Evolutionary conservation across 2,329 filamentous ascomycete genomes (phyloP), one percentile per base, ranked within the genome.

Genomic region (Blastomyces gilchristii): DNA sequence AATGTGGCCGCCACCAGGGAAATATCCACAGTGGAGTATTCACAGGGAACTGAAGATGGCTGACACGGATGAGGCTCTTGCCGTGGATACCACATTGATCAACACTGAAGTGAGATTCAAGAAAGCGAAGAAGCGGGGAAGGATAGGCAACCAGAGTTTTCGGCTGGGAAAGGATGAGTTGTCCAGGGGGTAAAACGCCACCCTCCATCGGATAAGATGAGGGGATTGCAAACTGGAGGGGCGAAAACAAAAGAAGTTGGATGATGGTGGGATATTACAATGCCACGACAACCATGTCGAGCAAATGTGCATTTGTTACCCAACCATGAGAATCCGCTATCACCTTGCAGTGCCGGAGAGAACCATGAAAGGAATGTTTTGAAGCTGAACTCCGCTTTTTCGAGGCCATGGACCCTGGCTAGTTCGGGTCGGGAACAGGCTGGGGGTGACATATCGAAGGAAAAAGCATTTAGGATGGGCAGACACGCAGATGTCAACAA

Each of bases 251-350:
- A 56, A 16, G 54, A 58, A 58, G 71, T 68, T 67, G 69, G 65
- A 70, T 53, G 63, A 58, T 61, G 63, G 62, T 56, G 62, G 65
- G 67, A 65, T 63, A 68, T 69, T n/a, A 39, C 22, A 65, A 71
- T 69, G 72, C 75, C 74, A 77, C 75, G 70, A 73, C 70, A 71
- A 67, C 71, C 68, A 70, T 71, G 67, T 70, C 62, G 60, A 56
- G 28, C 60, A 14, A 57, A 68, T 71, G 72, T 75, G 74, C 73
- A 75, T 72, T 59, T 66, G 66, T 72, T 71, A 73, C 73, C 70
- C 71, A 69, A 69, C 70, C 68, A 68, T 69, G 71, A 69, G 70
- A 69, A 71, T 25, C n/a, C 25, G 39, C 31, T 45, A 58, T 57
- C 62, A 61, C 50, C 41, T 43, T 57, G 58, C 58, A 57, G 47